Percentiles rank a stretch among this genome's conserved stretches.
Evolutionary conservation across 306 rosid species (phyloP).

Genomic region (Mimosa pudica): DNA sequence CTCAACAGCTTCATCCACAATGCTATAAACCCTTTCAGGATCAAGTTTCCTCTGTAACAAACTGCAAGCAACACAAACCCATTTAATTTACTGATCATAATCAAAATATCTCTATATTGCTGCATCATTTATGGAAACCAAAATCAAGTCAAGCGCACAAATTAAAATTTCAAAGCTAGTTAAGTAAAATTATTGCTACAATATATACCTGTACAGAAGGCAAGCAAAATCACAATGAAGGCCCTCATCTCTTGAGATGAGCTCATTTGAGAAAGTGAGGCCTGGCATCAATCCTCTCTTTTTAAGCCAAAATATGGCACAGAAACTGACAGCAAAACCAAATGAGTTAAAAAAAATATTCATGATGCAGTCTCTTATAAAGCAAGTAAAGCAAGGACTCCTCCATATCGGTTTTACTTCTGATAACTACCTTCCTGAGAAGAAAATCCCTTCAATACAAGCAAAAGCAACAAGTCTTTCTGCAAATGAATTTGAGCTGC

Average conservation of each 20-base stretch:
- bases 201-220: slow-evolving; percentile 84
- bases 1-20: slow-evolving; percentile 74
- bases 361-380: slow-evolving; percentile 20
- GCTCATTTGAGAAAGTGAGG: slow-evolving; percentile 87
- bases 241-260: slow-evolving; percentile 94
- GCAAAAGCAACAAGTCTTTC: slow-evolving; percentile 94
- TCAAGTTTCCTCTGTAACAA: slow-evolving; percentile 62
- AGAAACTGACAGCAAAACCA: slow-evolving; percentile 64
- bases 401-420: slow-evolving; percentile 6
- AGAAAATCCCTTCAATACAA: slow-evolving; percentile 89
- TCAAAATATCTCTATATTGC: not conserved
- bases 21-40: slow-evolving; percentile 50
- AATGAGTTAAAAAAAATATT: not conserved
- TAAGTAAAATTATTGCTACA: not conserved
- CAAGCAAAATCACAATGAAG: slow-evolving; percentile 98
- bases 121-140: not conserved
- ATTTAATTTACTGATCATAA: not conserved
- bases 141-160: slow-evolving; percentile 15
- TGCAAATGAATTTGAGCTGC: slow-evolving; percentile 74
- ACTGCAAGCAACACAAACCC: slow-evolving; percentile 42
- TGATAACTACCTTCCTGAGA: slow-evolving; percentile 82
- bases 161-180: slow-evolving; percentile 5
- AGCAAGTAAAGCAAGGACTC: not conserved
- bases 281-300: slow-evolving; percentile 93
- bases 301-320: slow-evolving; percentile 96